phyloP scores from a whole-genome alignment of 108 stramenopile species.

The Seminavis robusta region DNA sequence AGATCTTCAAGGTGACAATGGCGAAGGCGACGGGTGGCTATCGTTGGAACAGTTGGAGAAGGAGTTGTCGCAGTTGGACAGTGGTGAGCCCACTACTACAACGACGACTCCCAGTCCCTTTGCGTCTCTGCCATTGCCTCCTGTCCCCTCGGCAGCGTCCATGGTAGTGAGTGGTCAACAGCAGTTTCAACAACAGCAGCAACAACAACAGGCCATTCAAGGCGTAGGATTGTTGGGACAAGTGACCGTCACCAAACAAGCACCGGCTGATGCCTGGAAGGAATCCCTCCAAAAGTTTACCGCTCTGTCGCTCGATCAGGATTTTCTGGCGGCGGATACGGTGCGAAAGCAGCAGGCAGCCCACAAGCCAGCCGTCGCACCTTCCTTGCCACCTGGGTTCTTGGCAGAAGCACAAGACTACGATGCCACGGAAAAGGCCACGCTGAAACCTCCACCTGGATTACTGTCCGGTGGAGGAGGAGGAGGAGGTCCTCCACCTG shows the following conservation, averaged over 20 bases:
- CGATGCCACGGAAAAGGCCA: slow-evolving; percentile 31
- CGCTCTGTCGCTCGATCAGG: slow-evolving; percentile 56
- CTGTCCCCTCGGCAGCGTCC: slow-evolving; percentile 50
- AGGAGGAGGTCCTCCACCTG: neutral
- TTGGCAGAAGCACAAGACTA: slow-evolving; percentile 41
- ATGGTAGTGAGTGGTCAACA: slow-evolving; percentile 46
- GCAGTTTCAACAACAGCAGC: too few species aligned
- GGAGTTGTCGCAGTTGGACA: slow-evolving; percentile 52
- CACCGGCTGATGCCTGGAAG: slow-evolving; percentile 66
- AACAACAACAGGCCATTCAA: neutral
- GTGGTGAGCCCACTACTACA: neutral
- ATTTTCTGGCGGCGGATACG: slow-evolving; percentile 76
- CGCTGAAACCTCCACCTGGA: slow-evolving; percentile 29
- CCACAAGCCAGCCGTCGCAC: neutral
- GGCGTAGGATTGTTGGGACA: neutral
- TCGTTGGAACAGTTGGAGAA: slow-evolving; percentile 58
- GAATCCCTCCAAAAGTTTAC: slow-evolving; percentile 68
- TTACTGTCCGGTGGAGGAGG: slow-evolving; percentile 2
- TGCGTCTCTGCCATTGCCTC: neutral
- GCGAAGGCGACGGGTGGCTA: slow-evolving; percentile 34
- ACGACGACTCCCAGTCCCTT: neutral
- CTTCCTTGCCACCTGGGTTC: slow-evolving; percentile 13
- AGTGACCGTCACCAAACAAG: neutral
- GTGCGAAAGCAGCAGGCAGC: slow-evolving; percentile 49
- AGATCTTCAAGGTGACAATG: slow-evolving; percentile 65